Base-by-base conservation (phyloP, 2,329 filamentous ascomycete genomes). In the Claviceps sp. region DNA sequence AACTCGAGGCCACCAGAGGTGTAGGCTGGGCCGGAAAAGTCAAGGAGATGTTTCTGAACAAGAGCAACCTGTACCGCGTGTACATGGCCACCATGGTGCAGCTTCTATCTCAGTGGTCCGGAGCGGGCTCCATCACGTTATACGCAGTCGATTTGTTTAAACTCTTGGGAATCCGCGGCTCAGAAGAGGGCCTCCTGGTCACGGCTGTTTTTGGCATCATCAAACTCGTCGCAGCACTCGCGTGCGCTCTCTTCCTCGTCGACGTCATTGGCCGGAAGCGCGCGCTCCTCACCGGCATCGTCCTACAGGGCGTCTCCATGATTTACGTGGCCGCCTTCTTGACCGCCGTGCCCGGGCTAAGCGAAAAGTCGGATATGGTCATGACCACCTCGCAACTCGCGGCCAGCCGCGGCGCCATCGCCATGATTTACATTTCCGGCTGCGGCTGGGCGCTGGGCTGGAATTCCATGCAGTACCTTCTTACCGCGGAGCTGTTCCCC, bases 391-490 rank as follows among this genome's bases (percentile, higher is more conserved):
- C 61, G 17, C 70, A 84, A 58, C 71, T 73, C 56, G 72, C 69
- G 1, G 77, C 81, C 4, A 83, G 82, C 50, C 79, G 75, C 23
- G 83, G 78, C 3, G 86, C 85, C 13, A 80, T 87, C 53, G 82
- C 80, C 47, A 84, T 86, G 79, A 86, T 88, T 57, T 88, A 84
- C 63, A 50, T 87, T 20, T 82, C 77, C 0, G 83, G 82, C 2
- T 74, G 79, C 52, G 83, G 83, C 1, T 86, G 83, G 82, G 82
- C 83, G 2, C 68, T 85, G 2, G 82, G 78, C 38, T 89, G 81
- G 83, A 88, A 88, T 68, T 79, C 75, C 1, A 85, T 87, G 73
- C 85, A 88, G 66, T 90, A 89, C 62, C 74, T 90, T 4, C 76
- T 90, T 52, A 88, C 85, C 14, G 83, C 84, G 1, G 86, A 90